Percentiles rank a stretch among this genome's conserved stretches.
Evolutionary conservation across 306 rosid genomes (phyloP).

Genomic region (Urtica urens): DNA sequence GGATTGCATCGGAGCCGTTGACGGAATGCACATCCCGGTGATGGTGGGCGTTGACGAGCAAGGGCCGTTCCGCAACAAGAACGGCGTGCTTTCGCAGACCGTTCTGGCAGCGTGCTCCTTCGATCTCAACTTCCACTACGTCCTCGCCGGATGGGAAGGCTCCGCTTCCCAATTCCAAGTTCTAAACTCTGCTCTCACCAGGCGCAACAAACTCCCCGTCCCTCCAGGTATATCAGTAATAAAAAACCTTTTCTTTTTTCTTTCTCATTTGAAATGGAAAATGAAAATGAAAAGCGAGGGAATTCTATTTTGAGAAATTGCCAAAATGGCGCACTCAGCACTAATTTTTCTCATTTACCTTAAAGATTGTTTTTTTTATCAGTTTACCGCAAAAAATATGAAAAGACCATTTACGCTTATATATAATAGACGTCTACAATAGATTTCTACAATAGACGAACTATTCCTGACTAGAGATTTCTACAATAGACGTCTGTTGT

Average conservation of each 20-base stretch:
- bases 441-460: too few relatives aligned
- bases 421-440: too few relatives aligned
- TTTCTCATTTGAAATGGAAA: too few relatives aligned
- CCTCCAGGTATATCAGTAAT: slow-evolving; percentile 83
- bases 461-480: not conserved
- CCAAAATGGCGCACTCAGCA: too few relatives aligned
- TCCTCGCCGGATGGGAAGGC: slow-evolving; percentile 98
- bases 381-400: too few relatives aligned
- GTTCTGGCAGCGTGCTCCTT: slow-evolving; percentile 84
- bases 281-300: too few relatives aligned
- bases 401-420: too few relatives aligned
- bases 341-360: too few relatives aligned
- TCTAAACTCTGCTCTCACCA: slow-evolving; percentile 62
- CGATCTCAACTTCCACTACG: slow-evolving; percentile 78
- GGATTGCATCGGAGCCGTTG: slow-evolving; percentile 84
- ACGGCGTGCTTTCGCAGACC: slow-evolving; percentile 71
- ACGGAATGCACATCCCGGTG: slow-evolving; percentile 73
- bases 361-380: too few relatives aligned
- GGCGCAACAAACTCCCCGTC: slow-evolving; percentile 55
- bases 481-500: too few relatives aligned
- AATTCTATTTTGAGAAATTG: too few relatives aligned
- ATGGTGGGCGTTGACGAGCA: slow-evolving; percentile 89
- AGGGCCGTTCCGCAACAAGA: slow-evolving; percentile 89
- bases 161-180: slow-evolving; percentile 79
- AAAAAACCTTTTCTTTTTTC: too few relatives aligned